Base-by-base conservation (phyloP, 371 early-diverging fungal genomes). In the Basidiobolus meristosporus region DNA sequence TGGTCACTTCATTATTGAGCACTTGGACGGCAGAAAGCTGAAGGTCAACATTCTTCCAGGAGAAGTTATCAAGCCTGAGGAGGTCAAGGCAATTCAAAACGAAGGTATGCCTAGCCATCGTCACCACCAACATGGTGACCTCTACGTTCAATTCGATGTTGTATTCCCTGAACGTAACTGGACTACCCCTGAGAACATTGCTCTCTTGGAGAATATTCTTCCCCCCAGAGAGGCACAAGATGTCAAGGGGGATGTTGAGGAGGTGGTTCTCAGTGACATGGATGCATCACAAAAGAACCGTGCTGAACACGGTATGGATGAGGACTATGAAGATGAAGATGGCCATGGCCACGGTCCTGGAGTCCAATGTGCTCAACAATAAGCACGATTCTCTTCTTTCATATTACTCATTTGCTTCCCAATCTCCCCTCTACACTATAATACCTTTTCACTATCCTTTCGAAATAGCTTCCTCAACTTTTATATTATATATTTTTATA, bases 21-120 rank as follows among this genome's bases (percentile, higher is more conserved):
- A 96, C 59, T 56, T 98, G 45, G 96, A 98, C 52, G 86, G 83
- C 43, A 77, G 93, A 35, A 68, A 78, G n/a, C 65, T 96, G 31
- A 60, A 77, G 43, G 89, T 95, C 26, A 63, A 57, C 31, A 82
- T 90, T 44, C 63, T 82, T 22, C 84, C 93, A 30, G 96, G 95
- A 21, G 77, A 82, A 51, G 77, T 82, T 20, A 90, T 98, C 55
- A 77, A 73, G 53, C 96, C 93, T 17, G 75, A 66, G 21, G 80
- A 81, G 50, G 60, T 78, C 37, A 93, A 90, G 65, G 67, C 68
- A 45, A 76, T 95, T 46, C 58, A 53, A 38, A 69, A 76, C 46
- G 90, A 97, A 62, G 98, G 98, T 41, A 92, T 98, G 93, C 98
- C 98, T 31, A 80, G 74, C 63, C 76, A 73, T 51, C 68, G 80